phyloP scores from a whole-genome alignment of 177 flowering plant genomes.

The Vitis hybrid region DNA sequence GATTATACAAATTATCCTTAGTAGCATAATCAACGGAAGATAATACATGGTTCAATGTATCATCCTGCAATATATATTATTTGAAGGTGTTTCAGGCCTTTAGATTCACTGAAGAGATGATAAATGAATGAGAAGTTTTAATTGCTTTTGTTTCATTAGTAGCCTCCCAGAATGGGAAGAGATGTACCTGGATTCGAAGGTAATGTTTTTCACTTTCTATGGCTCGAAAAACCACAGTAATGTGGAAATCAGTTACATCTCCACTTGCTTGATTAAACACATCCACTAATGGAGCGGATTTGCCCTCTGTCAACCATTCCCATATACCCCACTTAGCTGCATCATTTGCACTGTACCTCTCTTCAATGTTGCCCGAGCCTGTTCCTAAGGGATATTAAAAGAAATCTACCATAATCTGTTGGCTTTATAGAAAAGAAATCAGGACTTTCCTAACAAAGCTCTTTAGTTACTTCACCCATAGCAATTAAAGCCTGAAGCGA shows the following conservation, averaged over 20 bases:
- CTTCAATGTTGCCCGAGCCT: conserved; percentile 17
- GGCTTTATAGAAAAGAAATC: too few relatives aligned
- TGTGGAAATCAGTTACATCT: conserved; percentile 48
- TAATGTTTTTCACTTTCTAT: conserved; percentile 35
- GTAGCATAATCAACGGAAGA: too few relatives aligned
- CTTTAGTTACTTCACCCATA: too few relatives aligned
- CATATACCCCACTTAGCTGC: conserved; percentile 54
- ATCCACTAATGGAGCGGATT: conserved; percentile 43
- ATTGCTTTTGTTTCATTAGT: too few relatives aligned
- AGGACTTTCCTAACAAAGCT: too few relatives aligned
- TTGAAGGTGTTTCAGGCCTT: conserved; percentile 38
- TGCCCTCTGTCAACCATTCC: conserved; percentile 33
- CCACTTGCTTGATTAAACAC: conserved; percentile 38
- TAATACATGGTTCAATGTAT: too few relatives aligned
- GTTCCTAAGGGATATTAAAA: conserved; percentile 55
- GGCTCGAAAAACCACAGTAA: conserved; percentile 35
- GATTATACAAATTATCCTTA: background rate
- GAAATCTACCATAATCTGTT: background rate
- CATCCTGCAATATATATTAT: too few relatives aligned
- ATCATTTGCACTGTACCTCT: conserved; percentile 8
- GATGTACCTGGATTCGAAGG: conserved; percentile 54
- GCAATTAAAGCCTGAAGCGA: too few relatives aligned
- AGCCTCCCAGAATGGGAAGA: too few relatives aligned
- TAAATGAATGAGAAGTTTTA: too few relatives aligned
- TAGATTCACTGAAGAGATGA: conserved; percentile 35